Percentiles rank a stretch among this genome's conserved stretches.
Conservation (phyloP, 2,329 filamentous ascomycete genomes). For the Myriosclerotinia curreyana region DNA sequence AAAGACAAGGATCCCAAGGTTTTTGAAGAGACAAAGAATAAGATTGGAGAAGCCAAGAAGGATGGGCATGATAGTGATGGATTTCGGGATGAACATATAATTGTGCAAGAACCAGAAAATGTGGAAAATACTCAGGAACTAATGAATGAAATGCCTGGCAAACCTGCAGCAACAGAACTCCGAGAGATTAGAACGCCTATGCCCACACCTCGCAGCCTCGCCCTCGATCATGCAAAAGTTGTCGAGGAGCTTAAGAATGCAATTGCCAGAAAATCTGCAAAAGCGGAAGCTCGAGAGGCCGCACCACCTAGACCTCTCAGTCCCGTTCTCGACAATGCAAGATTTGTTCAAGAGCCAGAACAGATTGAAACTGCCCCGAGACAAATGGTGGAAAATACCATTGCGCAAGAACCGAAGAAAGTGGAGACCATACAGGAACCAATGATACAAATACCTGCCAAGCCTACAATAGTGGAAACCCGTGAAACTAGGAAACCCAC, state of each 20-base stretch:
- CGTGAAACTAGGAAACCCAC: slow-evolving; percentile 3
- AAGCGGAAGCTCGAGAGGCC: background rate
- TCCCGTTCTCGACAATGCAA: background rate
- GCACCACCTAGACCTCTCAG: background rate
- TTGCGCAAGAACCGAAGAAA: background rate
- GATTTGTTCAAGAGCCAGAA: background rate
- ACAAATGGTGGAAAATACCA: too few relatives aligned
- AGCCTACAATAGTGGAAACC: slow-evolving; percentile 22
- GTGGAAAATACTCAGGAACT: slow-evolving; percentile 22
- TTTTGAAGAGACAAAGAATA: slow-evolving; percentile 35
- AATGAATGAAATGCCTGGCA: background rate
- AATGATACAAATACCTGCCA: background rate
- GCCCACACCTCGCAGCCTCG: background rate
- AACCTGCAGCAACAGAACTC: background rate
- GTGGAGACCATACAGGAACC: background rate
- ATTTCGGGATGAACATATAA: slow-evolving; percentile 37
- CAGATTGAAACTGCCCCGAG: too few relatives aligned
- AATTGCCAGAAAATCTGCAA: background rate
- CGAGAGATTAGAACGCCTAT: background rate
- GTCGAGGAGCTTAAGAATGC: background rate
- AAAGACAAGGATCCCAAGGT: slow-evolving; percentile 44
- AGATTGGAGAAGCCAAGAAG: background rate
- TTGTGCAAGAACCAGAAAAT: slow-evolving; percentile 31
- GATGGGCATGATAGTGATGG: slow-evolving; percentile 27
- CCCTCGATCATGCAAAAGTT: background rate